Percentiles rank a stretch among this genome's conserved stretches.
These are phyloP conservation scores for Leptosphaerulina australis DNA, from an alignment of 2,329 filamentous ascomycete species.

Conservation along the genomic window DNA sequence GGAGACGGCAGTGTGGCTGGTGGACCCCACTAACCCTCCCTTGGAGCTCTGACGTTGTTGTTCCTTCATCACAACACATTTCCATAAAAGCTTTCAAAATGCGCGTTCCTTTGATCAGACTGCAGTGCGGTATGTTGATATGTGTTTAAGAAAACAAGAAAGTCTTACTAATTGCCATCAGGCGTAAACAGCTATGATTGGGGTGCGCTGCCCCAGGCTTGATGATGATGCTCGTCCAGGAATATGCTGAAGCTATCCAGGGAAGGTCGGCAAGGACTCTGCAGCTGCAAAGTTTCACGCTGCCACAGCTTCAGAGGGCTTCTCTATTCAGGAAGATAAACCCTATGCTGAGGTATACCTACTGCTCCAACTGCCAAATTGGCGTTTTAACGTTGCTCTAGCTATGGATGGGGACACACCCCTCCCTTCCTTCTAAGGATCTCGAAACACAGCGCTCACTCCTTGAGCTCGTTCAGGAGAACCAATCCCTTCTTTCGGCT, in stretches of 20 bases:
- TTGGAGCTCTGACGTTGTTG: conserved; percentile 20
- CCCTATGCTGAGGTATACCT: conserved; percentile 84
- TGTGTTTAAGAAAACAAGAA: too few relatives aligned
- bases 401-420: conserved; percentile 99
- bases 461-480: conserved; percentile 85
- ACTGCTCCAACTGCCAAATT: neutral
- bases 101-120: conserved; percentile 76
- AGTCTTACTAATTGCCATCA: conserved; percentile 50
- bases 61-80: conserved; percentile 20
- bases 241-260: conserved; percentile 50
- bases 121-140: conserved; percentile 70
- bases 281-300: conserved; percentile 89
- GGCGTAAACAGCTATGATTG: conserved; percentile 99
- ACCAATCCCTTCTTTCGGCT: conserved; percentile 78
- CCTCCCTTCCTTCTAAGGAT: conserved; percentile 92
- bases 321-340: conserved; percentile 81
- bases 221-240: conserved; percentile 19
- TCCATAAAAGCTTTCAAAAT: conserved; percentile 31
- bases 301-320: conserved; percentile 76
- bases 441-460: conserved; percentile 81
- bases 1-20: conserved; percentile 18
- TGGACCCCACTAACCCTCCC: conserved; percentile 25
- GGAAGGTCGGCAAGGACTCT: conserved; percentile 86
- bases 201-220: conserved; percentile 61
- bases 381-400: conserved; percentile 50